Percentiles rank a stretch among this genome's conserved stretches.
Conservation (phyloP, 306 rosid species). For the Carpinus viminea region DNA sequence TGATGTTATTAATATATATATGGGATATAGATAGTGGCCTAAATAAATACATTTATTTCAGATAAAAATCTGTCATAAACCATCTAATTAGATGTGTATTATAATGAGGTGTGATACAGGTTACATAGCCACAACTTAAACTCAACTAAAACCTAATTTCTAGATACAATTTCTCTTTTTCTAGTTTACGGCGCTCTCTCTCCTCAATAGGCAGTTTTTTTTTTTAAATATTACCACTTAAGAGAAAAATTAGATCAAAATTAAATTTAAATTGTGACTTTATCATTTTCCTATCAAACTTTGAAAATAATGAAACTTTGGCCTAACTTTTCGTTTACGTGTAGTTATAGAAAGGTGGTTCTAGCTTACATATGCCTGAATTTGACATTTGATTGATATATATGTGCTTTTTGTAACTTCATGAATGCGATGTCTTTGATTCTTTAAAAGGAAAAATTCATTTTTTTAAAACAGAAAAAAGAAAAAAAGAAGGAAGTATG, state of each 20-base stretch:
- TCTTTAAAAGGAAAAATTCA: not conserved
- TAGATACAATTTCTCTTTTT: too few relatives aligned
- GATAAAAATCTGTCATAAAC: too few relatives aligned
- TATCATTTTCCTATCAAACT: not conserved
- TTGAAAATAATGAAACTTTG: slow-evolving; percentile 26
- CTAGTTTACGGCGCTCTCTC: too few relatives aligned
- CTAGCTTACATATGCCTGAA: not conserved
- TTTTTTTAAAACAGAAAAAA: not conserved
- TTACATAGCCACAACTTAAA: too few relatives aligned
- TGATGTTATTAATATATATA: not conserved
- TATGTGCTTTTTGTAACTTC: not conserved
- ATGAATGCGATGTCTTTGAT: slow-evolving; percentile 12
- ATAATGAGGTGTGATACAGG: too few relatives aligned
- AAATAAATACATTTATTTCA: too few relatives aligned
- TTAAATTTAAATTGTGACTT: too few relatives aligned
- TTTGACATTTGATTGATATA: not conserved
- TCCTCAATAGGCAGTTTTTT: too few relatives aligned
- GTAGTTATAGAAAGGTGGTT: slow-evolving; percentile 6
- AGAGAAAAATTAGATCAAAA: too few relatives aligned
- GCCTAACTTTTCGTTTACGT: slow-evolving; percentile 29
- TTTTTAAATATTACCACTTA: too few relatives aligned
- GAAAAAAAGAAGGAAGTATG: not conserved
- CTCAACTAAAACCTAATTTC: too few relatives aligned
- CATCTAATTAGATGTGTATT: not conserved
- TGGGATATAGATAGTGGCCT: not conserved